Percentiles rank a stretch among this genome's conserved stretches.
Evolutionary conservation across 192 early-diverging fungal species (phyloP).

Genomic region (Martensiomyces pterosporus): DNA sequence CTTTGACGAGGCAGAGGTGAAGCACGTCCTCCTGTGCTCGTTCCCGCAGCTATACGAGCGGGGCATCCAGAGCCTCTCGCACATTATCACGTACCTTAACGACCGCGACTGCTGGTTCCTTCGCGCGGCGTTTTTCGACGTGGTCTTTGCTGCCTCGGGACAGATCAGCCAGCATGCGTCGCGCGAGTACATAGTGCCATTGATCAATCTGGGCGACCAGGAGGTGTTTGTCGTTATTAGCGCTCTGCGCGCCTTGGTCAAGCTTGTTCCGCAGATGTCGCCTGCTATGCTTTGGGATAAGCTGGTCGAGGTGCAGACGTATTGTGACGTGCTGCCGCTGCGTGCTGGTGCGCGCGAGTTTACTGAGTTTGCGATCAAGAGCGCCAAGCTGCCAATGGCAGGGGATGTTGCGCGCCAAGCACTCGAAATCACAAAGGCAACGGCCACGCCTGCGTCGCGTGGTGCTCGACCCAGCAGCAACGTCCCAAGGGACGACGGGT

Average conservation of each 20-base stretch:
- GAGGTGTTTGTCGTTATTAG: constrained; percentile 93
- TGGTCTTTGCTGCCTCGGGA: constrained; percentile 82
- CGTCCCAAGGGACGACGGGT: background rate
- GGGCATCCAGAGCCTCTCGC: constrained; percentile 58
- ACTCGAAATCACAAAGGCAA: constrained; percentile 20
- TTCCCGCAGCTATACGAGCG: constrained; percentile 45
- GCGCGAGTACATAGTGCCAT: constrained; percentile 89
- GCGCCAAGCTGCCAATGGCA: constrained; percentile 28
- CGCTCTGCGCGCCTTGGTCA: constrained; percentile 76
- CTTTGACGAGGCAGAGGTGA: constrained; percentile 77
- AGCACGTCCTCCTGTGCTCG: constrained; percentile 71
- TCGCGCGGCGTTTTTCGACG: constrained; percentile 92
- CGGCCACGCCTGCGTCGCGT: background rate
- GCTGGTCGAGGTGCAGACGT: constrained; percentile 35
- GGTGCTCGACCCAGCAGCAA: background rate
- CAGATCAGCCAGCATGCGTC: constrained; percentile 83
- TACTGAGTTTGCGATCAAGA: constrained; percentile 21
- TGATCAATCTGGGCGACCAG: constrained; percentile 85
- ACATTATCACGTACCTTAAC: constrained; percentile 97
- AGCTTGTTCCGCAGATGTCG: constrained; percentile 55
- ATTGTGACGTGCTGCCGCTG: constrained; percentile 13
- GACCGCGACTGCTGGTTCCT: constrained; percentile 89
- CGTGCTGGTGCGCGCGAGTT: constrained; percentile 21
- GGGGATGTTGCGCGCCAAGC: constrained; percentile 16
- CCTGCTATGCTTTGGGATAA: constrained; percentile 45